These are phyloP conservation scores for Acmispon strigosus DNA, from an alignment of 306 rosid genomes.

Conservation along the genomic window DNA sequence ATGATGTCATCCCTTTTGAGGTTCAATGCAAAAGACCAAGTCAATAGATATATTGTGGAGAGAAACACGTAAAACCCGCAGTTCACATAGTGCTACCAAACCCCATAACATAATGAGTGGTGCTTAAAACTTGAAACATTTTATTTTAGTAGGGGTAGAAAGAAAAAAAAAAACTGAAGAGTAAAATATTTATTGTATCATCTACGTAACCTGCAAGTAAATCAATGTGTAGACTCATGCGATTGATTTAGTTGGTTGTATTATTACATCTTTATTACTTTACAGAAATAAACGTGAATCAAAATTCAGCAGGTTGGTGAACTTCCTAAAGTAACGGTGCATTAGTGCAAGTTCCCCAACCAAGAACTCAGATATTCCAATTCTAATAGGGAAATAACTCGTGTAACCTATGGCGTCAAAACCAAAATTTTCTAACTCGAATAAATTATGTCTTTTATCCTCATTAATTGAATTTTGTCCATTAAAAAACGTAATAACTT, in stretches of 20 bases:
- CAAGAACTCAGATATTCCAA: not conserved
- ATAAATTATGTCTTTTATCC: too few species aligned
- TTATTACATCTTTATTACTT: not conserved
- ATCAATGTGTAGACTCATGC: not conserved
- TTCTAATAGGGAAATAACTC: too few species aligned
- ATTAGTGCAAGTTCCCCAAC: conserved; percentile 10
- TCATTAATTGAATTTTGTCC: too few species aligned
- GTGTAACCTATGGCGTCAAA: too few species aligned
- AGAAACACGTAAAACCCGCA: not conserved
- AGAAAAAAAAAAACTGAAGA: not conserved
- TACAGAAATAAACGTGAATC: conserved; percentile 16
- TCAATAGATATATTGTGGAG: not conserved
- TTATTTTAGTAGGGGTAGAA: not conserved
- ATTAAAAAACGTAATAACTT: too few species aligned
- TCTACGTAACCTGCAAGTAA: not conserved
- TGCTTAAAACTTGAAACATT: not conserved
- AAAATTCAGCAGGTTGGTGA: conserved; percentile 27
- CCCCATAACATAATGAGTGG: not conserved
- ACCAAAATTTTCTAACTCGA: too few species aligned
- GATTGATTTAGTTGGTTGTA: not conserved
- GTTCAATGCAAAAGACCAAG: conserved; percentile 12
- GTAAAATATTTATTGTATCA: not conserved
- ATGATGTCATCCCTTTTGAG: not conserved
- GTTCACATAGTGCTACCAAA: not conserved
- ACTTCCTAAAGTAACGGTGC: not conserved